Evolutionary conservation across 1,284 basidiomycete species (phyloP).

Genomic region (Thelephora terrestris): DNA sequence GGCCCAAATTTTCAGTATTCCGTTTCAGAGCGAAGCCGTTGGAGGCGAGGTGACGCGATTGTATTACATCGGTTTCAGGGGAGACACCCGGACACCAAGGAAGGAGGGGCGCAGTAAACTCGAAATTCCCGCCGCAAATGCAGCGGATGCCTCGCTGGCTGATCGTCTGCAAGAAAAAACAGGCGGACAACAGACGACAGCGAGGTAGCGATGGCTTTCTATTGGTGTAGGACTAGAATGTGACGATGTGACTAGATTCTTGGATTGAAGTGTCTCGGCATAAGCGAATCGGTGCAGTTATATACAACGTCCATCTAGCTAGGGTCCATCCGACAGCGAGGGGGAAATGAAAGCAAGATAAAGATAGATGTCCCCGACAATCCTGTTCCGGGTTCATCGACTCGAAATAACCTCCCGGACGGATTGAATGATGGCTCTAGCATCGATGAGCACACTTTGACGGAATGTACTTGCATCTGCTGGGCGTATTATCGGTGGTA

Average conservation of each 20-base stretch:
- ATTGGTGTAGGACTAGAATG: too few species aligned
- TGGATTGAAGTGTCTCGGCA: neutral
- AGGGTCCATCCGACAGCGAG: too few species aligned
- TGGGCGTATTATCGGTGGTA: slow-evolving; percentile 31
- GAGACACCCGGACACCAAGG: slow-evolving; percentile 47
- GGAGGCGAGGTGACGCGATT: slow-evolving; percentile 54
- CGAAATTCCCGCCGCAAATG: slow-evolving; percentile 61
- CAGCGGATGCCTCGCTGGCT: slow-evolving; percentile 53
- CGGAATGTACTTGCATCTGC: slow-evolving; percentile 25
- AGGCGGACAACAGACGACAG: slow-evolving; percentile 39
- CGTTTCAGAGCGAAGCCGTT: slow-evolving; percentile 47
- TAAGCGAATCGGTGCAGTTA: neutral
- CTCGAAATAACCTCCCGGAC: slow-evolving; percentile 24
- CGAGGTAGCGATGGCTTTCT: slow-evolving; percentile 9
- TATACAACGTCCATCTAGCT: neutral
- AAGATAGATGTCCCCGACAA: neutral
- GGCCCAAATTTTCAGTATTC: neutral
- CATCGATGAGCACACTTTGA: slow-evolving; percentile 42
- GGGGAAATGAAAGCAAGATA: neutral
- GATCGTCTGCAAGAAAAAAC: slow-evolving; percentile 51
- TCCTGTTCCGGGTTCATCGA: neutral
- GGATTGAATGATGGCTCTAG: slow-evolving; percentile 30
- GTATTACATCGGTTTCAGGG: slow-evolving; percentile 76
- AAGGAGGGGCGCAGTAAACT: slow-evolving; percentile 54
- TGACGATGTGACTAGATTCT: too few species aligned